Base-by-base conservation (phyloP, 371 early-diverging fungal species). In the Rhizoclosmatium hyalinum region DNA sequence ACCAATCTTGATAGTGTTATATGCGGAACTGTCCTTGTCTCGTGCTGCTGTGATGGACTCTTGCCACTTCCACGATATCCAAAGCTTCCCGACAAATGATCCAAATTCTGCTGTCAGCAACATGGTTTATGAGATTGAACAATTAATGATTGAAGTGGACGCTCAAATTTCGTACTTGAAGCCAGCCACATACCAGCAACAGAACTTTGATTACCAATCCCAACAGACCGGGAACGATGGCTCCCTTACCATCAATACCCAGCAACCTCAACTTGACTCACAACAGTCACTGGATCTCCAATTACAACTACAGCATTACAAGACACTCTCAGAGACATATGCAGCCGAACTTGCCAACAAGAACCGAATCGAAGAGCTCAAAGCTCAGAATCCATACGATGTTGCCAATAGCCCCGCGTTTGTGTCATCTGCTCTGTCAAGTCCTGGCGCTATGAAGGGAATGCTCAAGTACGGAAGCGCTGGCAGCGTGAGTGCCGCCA, bases 21-120 rank as follows among this genome's bases (percentile, higher is more conserved):
- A 68, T 64, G 82, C 82, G 19, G 80, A 82, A 61, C 65, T 82
- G 3, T 78, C 79, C 55, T 75, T 82, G 45, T 66, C 75, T 1
- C 58, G 77, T 19, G 82, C 82, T 8, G 54, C 78, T 2, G 54
- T 82, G 6, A 3, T 79, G 8, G 79, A 77, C n/a, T 44, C 74
- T 17, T 41, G 45, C 55, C 39, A 17, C 41, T 44, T 55, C 58
- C 69, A 56, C 24, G 58, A 68, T n/a, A 54, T 57, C 12, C 55
- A 68, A 21, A n/a, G n/a, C 10, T 43, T 68, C 45, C 69, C 69
- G 2, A 68, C 41, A 5, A 8, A 56, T 5, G 41, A 68, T 43
- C 55, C 45, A n/a, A 46, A 46, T 41, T 68, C 69, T 5, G 12
- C 17, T 4, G 69, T 68, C 24, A 43, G 41, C 17, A 14, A 24